Conservation (phyloP, 164 flowering plant genomes). For the Liriodendron chinense region DNA sequence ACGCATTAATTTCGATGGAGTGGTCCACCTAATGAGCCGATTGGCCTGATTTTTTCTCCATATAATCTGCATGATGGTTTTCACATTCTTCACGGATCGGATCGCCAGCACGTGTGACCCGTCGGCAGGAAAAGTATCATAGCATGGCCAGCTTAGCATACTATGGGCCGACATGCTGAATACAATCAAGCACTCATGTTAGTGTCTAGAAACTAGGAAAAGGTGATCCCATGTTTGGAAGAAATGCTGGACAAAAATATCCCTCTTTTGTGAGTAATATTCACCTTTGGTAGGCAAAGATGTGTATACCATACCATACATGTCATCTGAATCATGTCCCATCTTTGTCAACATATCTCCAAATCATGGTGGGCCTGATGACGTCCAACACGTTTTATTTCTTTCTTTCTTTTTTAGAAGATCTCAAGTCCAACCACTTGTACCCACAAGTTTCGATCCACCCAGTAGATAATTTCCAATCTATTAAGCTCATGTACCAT, state of each 20-base stretch:
- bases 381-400: not conserved
- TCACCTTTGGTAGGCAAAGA: not conserved
- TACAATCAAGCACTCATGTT: not conserved
- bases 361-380: constrained; percentile 4
- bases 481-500: too few relatives aligned
- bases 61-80: too few relatives aligned
- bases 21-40: too few relatives aligned
- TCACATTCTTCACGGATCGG: too few relatives aligned
- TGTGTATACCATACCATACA: not conserved
- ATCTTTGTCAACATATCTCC: constrained; percentile 6
- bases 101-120: too few relatives aligned
- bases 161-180: not conserved
- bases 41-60: too few relatives aligned
- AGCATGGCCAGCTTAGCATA: not conserved
- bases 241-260: not conserved
- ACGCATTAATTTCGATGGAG: too few relatives aligned
- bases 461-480: too few relatives aligned
- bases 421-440: too few relatives aligned
- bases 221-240: not conserved
- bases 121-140: too few relatives aligned
- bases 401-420: not conserved
- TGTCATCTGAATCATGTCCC: constrained; percentile 15
- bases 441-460: too few relatives aligned
- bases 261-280: not conserved
- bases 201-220: not conserved